Evolutionary conservation across 2,329 filamentous ascomycete species (phyloP), one percentile per base, ranked within the genome.

Genomic region (Periconia digitata): DNA sequence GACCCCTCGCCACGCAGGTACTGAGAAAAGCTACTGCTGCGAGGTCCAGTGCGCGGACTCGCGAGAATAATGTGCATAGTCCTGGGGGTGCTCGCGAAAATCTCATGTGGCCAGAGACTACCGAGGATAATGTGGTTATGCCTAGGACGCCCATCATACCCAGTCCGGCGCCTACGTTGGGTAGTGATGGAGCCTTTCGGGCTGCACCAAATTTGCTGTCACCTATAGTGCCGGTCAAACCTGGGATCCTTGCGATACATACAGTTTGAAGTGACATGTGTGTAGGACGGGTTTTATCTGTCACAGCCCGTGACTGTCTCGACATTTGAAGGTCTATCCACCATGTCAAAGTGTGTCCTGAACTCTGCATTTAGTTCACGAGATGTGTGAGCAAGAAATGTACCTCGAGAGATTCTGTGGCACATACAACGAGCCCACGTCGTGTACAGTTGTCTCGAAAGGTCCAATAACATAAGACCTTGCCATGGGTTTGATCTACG

Each of bases 61-160:
- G 45, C 13, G 51, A 49, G n/a, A n/a, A n/a, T 40, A 43, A 56
- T 15, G 52, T 53, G 21, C 42, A 50, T 2, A 61, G 56, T 21
- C 52, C 55, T 3, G 51, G 49, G 23, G 55, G 58, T 2, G 53
- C 29, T n/a, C n/a, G n/a, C 3, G 44, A 40, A 13, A 51, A 44
- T 20, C 39, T 63, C 21, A 50, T 59, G 27, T 12, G 12, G 21
- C 21, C 8, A 37, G 27, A 32, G 42, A 38, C n/a, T n/a, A 49
- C 51, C 27, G 54, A 54, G 15, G 43, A 49, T 3, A 34, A 43
- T 22, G 49, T 50, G 8, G 43, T 45, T 5, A 50, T 54, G 32
- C 37, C 48, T 10, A 48, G 62, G 20, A 56, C 52, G n/a, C 57
- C 56, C 2, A 60, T 64, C 10, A 63, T 64, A 21, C 62, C 62